Evolutionary conservation across 2,329 filamentous ascomycete genomes (phyloP).

Genomic region (Colletotrichum sp.): DNA sequence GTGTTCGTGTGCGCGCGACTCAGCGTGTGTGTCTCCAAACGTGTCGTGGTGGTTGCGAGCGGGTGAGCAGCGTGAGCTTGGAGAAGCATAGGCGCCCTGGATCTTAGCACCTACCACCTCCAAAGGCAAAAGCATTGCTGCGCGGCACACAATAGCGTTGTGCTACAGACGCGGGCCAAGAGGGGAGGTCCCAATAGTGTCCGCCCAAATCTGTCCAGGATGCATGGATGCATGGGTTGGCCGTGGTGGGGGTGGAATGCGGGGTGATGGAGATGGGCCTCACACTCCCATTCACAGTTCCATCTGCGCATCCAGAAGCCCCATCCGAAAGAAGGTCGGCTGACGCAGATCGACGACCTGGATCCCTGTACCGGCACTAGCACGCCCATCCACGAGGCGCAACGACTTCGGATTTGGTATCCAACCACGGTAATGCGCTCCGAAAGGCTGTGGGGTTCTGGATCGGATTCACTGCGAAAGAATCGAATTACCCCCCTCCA

Average conservation of each 20-base stretch:
- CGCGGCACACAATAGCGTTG: not conserved
- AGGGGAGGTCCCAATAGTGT: not conserved
- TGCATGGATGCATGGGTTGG: not conserved
- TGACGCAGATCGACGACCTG: constrained; percentile 10
- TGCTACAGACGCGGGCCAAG: not conserved
- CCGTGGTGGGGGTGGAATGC: not conserved
- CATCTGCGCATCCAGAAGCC: not conserved
- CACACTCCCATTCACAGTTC: not conserved
- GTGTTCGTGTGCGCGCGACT: not conserved
- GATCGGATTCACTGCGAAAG: not conserved
- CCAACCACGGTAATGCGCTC: constrained; percentile 11
- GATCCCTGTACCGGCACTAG: constrained; percentile 15
- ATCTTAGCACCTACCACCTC: not conserved
- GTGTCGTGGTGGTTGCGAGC: not conserved
- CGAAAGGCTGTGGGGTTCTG: not conserved
- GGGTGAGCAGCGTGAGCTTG: not conserved
- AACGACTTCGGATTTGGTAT: constrained; percentile 5
- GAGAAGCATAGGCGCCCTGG: not conserved
- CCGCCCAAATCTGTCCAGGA: not conserved
- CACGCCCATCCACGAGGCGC: not conserved
- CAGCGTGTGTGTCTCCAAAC: not conserved
- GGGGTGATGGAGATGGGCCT: not conserved
- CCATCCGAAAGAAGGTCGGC: constrained; percentile 5
- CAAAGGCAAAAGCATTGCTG: not conserved
- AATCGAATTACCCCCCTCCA: not conserved